phyloP scores from a whole-genome alignment of 2,329 filamentous ascomycete species.

The Diaporthe vexans region DNA sequence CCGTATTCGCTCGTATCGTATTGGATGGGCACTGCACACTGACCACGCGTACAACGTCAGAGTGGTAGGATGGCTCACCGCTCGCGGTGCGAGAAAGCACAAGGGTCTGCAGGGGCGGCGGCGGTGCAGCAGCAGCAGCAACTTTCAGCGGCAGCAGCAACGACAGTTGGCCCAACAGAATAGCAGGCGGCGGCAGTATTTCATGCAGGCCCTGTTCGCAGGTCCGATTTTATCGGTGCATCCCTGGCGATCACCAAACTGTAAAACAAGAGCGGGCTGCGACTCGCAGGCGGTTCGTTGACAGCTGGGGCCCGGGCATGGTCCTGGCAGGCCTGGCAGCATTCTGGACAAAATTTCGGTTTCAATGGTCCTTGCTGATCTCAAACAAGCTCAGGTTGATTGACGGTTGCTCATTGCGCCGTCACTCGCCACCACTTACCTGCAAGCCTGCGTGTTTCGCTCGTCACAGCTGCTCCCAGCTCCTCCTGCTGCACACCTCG shows the following conservation, averaged over 20 bases:
- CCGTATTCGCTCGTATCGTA: slow-evolving; percentile 13
- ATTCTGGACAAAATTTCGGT: slow-evolving; percentile 6
- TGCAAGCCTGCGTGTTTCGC: background rate
- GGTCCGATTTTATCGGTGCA: slow-evolving; percentile 10
- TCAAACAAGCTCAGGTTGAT: slow-evolving; percentile 29
- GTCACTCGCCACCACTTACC: slow-evolving; percentile 19
- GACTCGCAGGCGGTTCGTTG: slow-evolving; percentile 21
- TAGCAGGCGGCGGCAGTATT: background rate
- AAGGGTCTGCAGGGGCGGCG: background rate
- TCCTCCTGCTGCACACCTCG: background rate
- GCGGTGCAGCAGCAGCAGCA: background rate
- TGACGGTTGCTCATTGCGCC: slow-evolving; percentile 3
- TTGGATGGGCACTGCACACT: background rate
- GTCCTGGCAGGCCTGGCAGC: background rate
- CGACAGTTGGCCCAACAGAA: background rate
- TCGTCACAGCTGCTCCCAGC: background rate
- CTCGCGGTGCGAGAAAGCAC: background rate
- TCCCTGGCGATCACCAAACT: slow-evolving; percentile 31
- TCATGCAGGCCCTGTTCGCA: slow-evolving; percentile 11
- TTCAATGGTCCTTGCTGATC: slow-evolving; percentile 28
- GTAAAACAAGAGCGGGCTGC: slow-evolving; percentile 31
- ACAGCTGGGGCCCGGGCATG: slow-evolving; percentile 12
- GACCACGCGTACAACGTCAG: slow-evolving; percentile 16
- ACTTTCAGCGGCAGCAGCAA: background rate
- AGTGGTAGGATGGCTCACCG: slow-evolving; percentile 11